Evolutionary conservation across 108 stramenopile species (phyloP), one percentile per base, ranked within the genome.

Genomic region (Craspedostauros australis): DNA sequence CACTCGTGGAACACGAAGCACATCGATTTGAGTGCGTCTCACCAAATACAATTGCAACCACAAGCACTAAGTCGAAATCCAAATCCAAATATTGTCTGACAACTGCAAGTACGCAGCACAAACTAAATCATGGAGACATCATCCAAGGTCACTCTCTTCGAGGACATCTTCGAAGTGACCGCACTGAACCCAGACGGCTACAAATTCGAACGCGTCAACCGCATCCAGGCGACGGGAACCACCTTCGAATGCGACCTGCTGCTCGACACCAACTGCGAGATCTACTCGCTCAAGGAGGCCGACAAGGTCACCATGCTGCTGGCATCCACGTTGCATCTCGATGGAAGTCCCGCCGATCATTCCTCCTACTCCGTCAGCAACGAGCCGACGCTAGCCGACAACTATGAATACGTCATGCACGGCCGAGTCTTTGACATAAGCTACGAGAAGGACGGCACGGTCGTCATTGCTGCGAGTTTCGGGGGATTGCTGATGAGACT

Each of bases 321-420:
- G 30, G 93, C 95, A 20, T 86, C 84, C 3, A 98, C 97, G 0
- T 58, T 98, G 24, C 85, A 92, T 71, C 60, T 96, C 18, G 93
- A 94, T 46, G 97, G 97, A 21, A 76, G 70, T 54, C 93, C 93
- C 0, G 95, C 94, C 60, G 94, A 96, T 70, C 90, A 91, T 52
- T 90, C 80, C 15, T 75, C 76, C n/a, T 98, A 93, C 65, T 57
- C 64, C 4, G 75, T 81, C 3, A 71, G 49, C 34, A 64, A 65
- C 22, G 90, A 92, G 53, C 75, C 82, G 16, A 80, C 91, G 0
- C 66, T 96, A 44, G 93, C 93, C 23, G 94, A 95, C 66, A 88
- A 89, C 60, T 98, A 94, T 64, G 97, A 98, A 55, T 98, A 98
- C 62, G 97, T 94, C 20, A 98, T 96, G 94, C 94, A 95, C 66